Evolutionary conservation across 768 basidiomycete species (phyloP).

Genomic region (Suillus subluteus): DNA sequence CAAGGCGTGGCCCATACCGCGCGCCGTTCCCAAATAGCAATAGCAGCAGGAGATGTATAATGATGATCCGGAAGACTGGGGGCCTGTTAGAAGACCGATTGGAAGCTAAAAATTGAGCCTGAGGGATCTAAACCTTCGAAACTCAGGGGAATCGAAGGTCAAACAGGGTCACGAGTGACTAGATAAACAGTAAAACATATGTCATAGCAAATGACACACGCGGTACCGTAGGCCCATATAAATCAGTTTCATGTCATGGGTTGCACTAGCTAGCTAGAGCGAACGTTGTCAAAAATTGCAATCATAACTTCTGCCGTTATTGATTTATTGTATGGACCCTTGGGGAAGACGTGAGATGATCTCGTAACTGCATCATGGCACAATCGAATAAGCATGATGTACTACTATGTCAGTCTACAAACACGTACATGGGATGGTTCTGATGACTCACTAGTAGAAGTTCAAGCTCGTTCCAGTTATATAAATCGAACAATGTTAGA

Average conservation of each 20-base stretch:
- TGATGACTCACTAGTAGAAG: conserved; percentile 9
- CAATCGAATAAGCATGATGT: conserved; percentile 51
- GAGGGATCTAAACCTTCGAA: background rate
- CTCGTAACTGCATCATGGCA: conserved; percentile 63
- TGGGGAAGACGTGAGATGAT: conserved; percentile 68
- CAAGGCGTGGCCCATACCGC: conserved; percentile 67
- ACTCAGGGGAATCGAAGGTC: background rate
- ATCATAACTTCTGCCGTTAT: conserved; percentile 65
- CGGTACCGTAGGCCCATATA: conserved; percentile 33
- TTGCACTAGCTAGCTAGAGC: background rate
- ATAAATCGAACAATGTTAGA: conserved; percentile 62
- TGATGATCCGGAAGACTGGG: conserved; percentile 33
- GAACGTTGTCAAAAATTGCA: conserved; percentile 49
- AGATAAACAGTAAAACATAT: background rate
- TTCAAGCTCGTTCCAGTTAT: conserved; percentile 70
- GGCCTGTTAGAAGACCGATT: background rate
- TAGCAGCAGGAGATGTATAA: conserved; percentile 78
- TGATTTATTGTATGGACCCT: conserved; percentile 67
- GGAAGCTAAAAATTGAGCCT: background rate
- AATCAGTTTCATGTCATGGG: background rate
- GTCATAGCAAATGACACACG: background rate
- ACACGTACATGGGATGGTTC: background rate
- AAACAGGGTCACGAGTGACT: background rate
- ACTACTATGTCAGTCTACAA: conserved; percentile 51
- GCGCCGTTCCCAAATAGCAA: conserved; percentile 71